Evolutionary conservation across 192 early-diverging fungal species (phyloP).

Genomic region (Coemansia sp.): DNA sequence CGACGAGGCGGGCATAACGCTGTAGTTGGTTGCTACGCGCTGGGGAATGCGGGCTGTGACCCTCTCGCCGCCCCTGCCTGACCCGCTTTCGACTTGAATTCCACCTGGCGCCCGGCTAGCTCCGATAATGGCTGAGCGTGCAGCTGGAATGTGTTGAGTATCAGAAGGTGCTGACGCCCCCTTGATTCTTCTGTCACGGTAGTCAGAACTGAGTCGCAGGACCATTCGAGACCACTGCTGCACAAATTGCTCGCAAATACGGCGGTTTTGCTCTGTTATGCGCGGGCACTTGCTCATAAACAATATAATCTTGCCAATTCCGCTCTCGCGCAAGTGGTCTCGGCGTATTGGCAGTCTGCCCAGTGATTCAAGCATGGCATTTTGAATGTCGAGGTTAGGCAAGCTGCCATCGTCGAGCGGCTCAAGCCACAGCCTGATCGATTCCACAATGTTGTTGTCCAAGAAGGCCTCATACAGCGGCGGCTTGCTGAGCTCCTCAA

Average conservation of each 20-base stretch:
- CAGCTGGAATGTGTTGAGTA: slow-evolving; percentile 1
- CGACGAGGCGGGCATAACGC: slow-evolving; percentile 46
- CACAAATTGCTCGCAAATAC: slow-evolving; percentile 74
- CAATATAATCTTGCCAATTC: slow-evolving; percentile 79
- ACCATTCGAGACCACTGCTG: slow-evolving; percentile 87
- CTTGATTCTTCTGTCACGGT: slow-evolving; percentile 56
- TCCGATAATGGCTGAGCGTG: background rate
- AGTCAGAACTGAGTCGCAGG: slow-evolving; percentile 71
- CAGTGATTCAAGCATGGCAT: slow-evolving; percentile 69
- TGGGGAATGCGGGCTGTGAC: slow-evolving; percentile 38
- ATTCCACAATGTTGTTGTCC: slow-evolving; percentile 81
- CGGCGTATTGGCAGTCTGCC: slow-evolving; percentile 70
- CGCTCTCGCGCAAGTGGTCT: slow-evolving; percentile 76
- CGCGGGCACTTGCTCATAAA: slow-evolving; percentile 89
- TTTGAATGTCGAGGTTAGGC: slow-evolving; percentile 87
- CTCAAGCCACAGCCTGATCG: slow-evolving; percentile 87
- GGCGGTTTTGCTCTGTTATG: slow-evolving; percentile 64
- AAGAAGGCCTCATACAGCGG: slow-evolving; percentile 71
- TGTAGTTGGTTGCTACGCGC: slow-evolving; percentile 39
- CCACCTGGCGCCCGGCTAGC: slow-evolving; percentile 13
- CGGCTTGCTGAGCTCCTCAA: slow-evolving; percentile 47
- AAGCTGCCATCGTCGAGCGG: slow-evolving; percentile 84
- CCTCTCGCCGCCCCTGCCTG: slow-evolving; percentile 27
- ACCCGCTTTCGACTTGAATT: slow-evolving; percentile 24
- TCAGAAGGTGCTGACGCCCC: slow-evolving; percentile 23